Base-by-base conservation (phyloP, 1,284 basidiomycete species). In the Fomitopsis palustris region DNA sequence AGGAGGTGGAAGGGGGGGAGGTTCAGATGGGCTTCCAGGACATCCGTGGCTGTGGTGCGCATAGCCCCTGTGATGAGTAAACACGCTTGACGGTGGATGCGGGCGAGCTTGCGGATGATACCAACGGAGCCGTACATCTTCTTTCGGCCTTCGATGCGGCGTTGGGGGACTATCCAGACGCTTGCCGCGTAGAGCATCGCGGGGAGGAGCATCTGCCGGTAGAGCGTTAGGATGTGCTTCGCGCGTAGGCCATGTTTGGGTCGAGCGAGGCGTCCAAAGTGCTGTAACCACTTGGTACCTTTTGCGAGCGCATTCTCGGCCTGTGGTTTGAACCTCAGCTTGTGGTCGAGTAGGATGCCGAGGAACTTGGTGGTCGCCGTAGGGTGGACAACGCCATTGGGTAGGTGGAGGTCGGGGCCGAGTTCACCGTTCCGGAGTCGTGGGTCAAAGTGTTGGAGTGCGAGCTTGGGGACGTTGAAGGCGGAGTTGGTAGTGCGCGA, bases 111-210 rank as follows among this genome's bases (percentile, higher is more conserved):
- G 0, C 21, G 37, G 9, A 64, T 51, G 3, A 23, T 8, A 0
- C 61, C 60, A 0, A 62, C 58, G 0, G 63, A 64, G 0, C 65
- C 60, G 64, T 39, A 70, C 29, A 0, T 35, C n/a, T n/a, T 29
- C 39, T 12, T 65, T 10, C 45, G 58, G 16, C 54, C 60, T 1
- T 51, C 55, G 0, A 65, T 56, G 3, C 43, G 38, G 0, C 65
- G 59, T 0, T 68, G 55, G 1, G 72, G 52, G 65, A 73, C n/a
- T 47, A 69, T 57, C 69, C 73, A 79, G 1, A 78, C 54, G 41
- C 76, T 73, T 1, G 71, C 64, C 2, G 69, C 73, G 45, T 77
- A 78, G 0, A 70, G 65, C 67, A 77, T 72, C 37, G 70, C 70
- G 4, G 75, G 72, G 8, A 77, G 51, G 0, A 67, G 72, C 0